Evolutionary conservation across 2,329 filamentous ascomycete genomes (phyloP), one percentile per base, ranked within the genome.

Genomic region (Fusarium sp.): DNA sequence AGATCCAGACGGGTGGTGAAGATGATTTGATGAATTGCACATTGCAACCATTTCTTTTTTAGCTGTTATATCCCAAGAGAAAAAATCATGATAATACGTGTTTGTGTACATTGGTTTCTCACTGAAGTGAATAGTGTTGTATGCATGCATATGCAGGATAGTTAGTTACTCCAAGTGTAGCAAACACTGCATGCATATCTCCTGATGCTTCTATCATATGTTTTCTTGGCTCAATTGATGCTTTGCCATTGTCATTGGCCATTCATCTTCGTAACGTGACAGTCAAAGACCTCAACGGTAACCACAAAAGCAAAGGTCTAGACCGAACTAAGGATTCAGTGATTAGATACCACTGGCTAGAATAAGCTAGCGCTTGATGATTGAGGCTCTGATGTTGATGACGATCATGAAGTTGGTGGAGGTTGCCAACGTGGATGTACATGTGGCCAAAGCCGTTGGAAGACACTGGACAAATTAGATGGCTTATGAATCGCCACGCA

Each of bases 1-100:
- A 62, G 57, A 43, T 47, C 49, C 52, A 58, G 40, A 38, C 41
- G 46, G 47, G 44, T 55, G 44, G 25, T 45, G 48, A 67, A 58
- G 58, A 64, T 64, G 53, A 70, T 62, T 58, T 57, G 62, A 67
- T 63, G 58, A 69, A 63, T 58, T 70, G 67, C 61, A 69, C 67
- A 66, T 32, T 62, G 51, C 51, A 70, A 66, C 32, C 52, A 46
- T 67, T 69, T 58, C 67, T 62, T 69, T 38, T 66, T 52, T 65
- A 69, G 64, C 62, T 63, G 66, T 70, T 70, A 70, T 70, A 70
- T 69, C 57, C 67, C 67, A 69, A 69, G 46, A 43, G 46, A 47
- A 58, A 64, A 52, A 29, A 54, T 48, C 49, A 69, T 59, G 64
- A 68, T 54, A 34, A 22, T 54, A 40, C 5, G 38, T 56, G 62